A percentile compares a stretch with the other conserved stretches of the same genome.
Conservation (phyloP, 345 rosid species). For the Anastatica hierochuntica region DNA sequence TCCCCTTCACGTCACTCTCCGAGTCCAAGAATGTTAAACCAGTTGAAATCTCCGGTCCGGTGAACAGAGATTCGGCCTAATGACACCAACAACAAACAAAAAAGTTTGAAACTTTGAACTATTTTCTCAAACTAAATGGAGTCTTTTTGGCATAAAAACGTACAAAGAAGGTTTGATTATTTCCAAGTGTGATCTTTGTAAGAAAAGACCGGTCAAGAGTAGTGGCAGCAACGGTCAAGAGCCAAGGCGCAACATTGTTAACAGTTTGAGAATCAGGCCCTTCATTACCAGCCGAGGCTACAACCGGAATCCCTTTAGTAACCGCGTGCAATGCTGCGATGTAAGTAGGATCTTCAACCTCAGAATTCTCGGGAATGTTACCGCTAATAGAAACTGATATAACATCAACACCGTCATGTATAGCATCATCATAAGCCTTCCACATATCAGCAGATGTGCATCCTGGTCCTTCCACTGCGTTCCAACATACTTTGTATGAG, state of each 20-base stretch:
- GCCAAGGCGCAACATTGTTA: constrained; percentile 37
- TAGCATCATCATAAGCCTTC: constrained; percentile 44
- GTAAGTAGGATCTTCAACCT: constrained; percentile 10
- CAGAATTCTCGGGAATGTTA: constrained; percentile 17
- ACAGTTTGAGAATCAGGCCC: constrained; percentile 32
- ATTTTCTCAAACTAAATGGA: no score
- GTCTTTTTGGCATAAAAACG: not conserved
- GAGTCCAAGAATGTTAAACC: not conserved
- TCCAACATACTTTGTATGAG: constrained; percentile 47
- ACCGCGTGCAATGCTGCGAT: constrained; percentile 39
- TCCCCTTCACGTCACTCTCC: constrained; percentile 8
- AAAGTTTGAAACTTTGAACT: no score
- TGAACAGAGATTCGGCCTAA: constrained; percentile 27
- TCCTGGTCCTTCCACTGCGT: no score
- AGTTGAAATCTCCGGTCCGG: constrained; percentile 19
- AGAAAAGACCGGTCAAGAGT: constrained; percentile 42
- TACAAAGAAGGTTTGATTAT: constrained; percentile 20
- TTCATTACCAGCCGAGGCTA: constrained; percentile 15
- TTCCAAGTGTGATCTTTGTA: constrained; percentile 26
- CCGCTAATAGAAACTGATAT: constrained; percentile 34
- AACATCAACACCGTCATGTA: constrained; percentile 47
- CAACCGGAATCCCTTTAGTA: constrained; percentile 29
- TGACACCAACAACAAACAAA: constrained; percentile 8
- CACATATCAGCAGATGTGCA: constrained; percentile 33
- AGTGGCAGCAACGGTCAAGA: constrained; percentile 38